Base-by-base conservation (phyloP, 371 early-diverging fungal genomes). In the Rhizopus delemar region DNA sequence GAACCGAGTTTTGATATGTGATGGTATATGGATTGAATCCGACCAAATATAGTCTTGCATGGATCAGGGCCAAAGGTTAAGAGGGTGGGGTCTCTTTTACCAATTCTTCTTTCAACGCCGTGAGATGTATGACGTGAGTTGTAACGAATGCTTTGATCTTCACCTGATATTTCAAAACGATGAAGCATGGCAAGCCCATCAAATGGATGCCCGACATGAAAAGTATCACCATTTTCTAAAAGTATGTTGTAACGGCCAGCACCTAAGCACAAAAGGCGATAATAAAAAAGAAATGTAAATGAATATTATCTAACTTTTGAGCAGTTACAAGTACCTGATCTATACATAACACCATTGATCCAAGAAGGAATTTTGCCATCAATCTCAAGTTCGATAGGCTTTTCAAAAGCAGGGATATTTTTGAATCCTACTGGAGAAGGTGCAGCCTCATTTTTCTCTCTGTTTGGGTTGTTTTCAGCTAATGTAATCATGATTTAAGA, bases 151-250 rank as follows among this genome's bases (percentile, higher is more conserved):
- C 66, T 61, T 36, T 75, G 73, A 0, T 46, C 60, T 28, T 68
- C 56, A 6, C 75, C 77, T 4, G 61, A 56, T 1, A 77, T 66
- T 51, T 70, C 70, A 57, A 80, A 80, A 0, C 81, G 73, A 57
- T 82, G 81, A 5, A 82, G 57, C 71, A 83, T 83, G 11, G 83
- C 80, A 39, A 86, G 71, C 0, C 86, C 86, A 52, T 87, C 87
- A 63, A 87, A 87, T 29, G 85, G 83, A 59, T 87, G 87, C 32
- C 75, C 73, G 35, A 86, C 78, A 41, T 81, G 78, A 49, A 75
- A 63, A 1, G 82, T 77, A 48, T 82, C 80, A 22, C 84, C 84
- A 46, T 75, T 70, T 31, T 72, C 69, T 28, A 75, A 48, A 28
- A 71, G 49, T 5, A 80, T 55, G 53, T 77, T 75, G 41, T 75